Evolutionary conservation across 2,329 filamentous ascomycete species (phyloP), one percentile per base, ranked within the genome.

Genomic region (Cladosporium oxysporum): DNA sequence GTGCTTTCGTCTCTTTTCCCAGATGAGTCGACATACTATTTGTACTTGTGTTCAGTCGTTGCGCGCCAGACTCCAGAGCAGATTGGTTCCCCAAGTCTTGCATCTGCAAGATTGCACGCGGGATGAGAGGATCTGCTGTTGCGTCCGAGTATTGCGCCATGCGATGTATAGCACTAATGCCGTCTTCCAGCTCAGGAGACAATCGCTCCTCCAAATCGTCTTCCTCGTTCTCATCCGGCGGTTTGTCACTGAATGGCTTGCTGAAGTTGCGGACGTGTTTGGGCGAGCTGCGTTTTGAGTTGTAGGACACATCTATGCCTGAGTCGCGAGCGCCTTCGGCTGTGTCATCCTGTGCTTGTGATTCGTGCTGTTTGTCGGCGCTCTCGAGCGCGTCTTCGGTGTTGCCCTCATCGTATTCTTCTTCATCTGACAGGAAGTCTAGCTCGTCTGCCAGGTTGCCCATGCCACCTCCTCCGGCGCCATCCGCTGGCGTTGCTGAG

Each of bases 391-490:
- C 61, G 18, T 66, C 69, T 50, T 72, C 69, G 12, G 70, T 71
- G 64, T 64, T 66, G 37, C 71, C 72, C 57, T 74, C 73, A 26
- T 72, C 72, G 52, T 73, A 69, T 1, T 72, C 73, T 35, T 73
- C 73, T 8, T 76, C 74, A 55, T 76, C 73, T 57, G 73, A 73
- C 35, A 72, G 58, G 31, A 71, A 66, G 1, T 90, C 91, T 58
- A 95, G 81, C 77, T 95, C 91, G 77, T 94, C 91, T 1, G 91
- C 91, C 58, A 95, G 78, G 71, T 92, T 93, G 35, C 91, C 91
- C 68, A 92, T 81, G 10, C 89, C 89, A 57, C 79, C 80, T 60
- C 75, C 76, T 18, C 72, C 75, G 11, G 70, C 16, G 79, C 78
- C 49, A 73, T 76, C 2, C 76, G 76, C 53, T 74, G 77, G 64